These are phyloP conservation scores for Fusarium brachygibbosum DNA, from an alignment of 2,329 filamentous ascomycete genomes.

Conservation along the genomic window DNA sequence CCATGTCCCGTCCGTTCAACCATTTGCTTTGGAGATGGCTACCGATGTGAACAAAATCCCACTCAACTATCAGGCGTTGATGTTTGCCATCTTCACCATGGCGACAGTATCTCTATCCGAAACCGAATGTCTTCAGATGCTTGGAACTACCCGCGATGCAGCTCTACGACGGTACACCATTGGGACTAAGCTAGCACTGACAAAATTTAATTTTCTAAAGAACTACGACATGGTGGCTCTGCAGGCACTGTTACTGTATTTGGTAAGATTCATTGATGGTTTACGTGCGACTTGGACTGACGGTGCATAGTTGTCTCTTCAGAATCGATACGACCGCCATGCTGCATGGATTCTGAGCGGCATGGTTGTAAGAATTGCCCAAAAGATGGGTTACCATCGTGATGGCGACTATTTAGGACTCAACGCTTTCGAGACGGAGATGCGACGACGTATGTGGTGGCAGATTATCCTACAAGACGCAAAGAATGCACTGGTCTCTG, in stretches of 20 bases:
- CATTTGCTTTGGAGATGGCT: slow-evolving; percentile 73
- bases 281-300: slow-evolving; percentile 25
- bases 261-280: slow-evolving; percentile 55
- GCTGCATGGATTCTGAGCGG: slow-evolving; percentile 73
- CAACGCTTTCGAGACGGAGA: slow-evolving; percentile 74
- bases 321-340: slow-evolving; percentile 70
- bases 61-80: slow-evolving; percentile 70
- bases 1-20: slow-evolving; percentile 78
- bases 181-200: slow-evolving; percentile 65
- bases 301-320: slow-evolving; percentile 63
- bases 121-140: slow-evolving; percentile 66
- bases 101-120: slow-evolving; percentile 68
- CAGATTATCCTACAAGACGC: slow-evolving; percentile 71
- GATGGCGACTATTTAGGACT: slow-evolving; percentile 70
- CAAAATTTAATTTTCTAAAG: slow-evolving; percentile 69
- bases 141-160: slow-evolving; percentile 64
- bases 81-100: slow-evolving; percentile 76
- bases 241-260: slow-evolving; percentile 70
- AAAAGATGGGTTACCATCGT: slow-evolving; percentile 76
- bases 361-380: slow-evolving; percentile 72
- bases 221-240: slow-evolving; percentile 70
- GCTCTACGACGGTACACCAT: slow-evolving; percentile 66
- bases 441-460: slow-evolving; percentile 77
- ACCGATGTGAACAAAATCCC: slow-evolving; percentile 68
- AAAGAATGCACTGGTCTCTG: slow-evolving; percentile 69